Evolutionary conservation across 805 yeast genomes (phyloP).

Genomic region (Torulaspora quercuum): DNA sequence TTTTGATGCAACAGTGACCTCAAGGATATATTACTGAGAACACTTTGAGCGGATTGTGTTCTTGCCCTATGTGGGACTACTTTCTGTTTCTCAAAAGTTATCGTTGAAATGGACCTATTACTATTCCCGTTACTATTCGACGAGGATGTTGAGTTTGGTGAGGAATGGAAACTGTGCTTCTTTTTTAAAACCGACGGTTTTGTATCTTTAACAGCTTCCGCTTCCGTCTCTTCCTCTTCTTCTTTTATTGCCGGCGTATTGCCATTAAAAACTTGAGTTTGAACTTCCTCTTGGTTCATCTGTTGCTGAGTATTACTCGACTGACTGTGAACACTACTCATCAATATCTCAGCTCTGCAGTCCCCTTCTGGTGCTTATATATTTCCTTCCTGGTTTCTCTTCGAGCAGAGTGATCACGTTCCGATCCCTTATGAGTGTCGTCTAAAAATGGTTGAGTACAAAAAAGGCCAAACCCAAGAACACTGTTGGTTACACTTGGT

Average conservation of each 20-base stretch:
- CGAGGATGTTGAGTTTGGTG: constrained; percentile 14
- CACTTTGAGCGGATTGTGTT: constrained; percentile 42
- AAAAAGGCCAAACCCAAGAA: not conserved
- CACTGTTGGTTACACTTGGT: not conserved
- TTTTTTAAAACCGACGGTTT: constrained; percentile 4
- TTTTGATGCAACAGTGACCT: constrained; percentile 53
- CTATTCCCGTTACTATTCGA: constrained; percentile 13
- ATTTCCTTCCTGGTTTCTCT: constrained; percentile 2
- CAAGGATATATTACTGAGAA: constrained; percentile 57
- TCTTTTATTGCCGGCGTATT: constrained; percentile 23
- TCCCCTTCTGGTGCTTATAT: too few relatives aligned
- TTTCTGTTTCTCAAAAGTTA: constrained; percentile 50
- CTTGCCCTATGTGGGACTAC: constrained; percentile 53
- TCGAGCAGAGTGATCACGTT: constrained; percentile 1
- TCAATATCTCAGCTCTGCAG: too few relatives aligned
- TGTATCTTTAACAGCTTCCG: constrained; percentile 6
- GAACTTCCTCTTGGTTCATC: constrained; percentile 8
- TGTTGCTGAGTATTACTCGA: constrained; percentile 19
- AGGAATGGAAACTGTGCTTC: constrained; percentile 10
- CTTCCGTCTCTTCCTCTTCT: constrained; percentile 19
- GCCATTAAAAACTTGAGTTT: constrained; percentile 5
- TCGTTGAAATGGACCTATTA: constrained; percentile 18
- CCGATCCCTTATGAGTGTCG: not conserved
- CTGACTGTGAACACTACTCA: constrained; percentile 30
- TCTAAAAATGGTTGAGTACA: too few relatives aligned